Evolutionary conservation across 192 early-diverging fungal genomes (phyloP).

Genomic region (Coemansia sp.): DNA sequence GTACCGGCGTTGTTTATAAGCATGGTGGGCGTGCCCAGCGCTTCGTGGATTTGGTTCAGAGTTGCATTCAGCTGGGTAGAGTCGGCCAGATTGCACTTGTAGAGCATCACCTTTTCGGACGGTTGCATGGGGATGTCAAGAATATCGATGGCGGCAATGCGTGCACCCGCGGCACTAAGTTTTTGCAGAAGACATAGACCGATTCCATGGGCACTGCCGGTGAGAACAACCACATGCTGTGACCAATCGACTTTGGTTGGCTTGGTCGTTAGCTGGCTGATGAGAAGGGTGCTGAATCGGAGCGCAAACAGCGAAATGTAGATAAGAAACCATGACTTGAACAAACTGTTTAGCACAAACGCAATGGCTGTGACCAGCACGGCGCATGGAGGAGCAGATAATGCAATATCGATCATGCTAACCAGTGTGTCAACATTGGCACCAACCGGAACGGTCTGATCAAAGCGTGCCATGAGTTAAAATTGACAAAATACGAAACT

Average conservation of each 20-base stretch:
- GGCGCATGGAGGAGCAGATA: slow-evolving; percentile 14
- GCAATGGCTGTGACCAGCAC: slow-evolving; percentile 10
- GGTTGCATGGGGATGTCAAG: slow-evolving; percentile 11
- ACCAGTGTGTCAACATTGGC: slow-evolving; percentile 38
- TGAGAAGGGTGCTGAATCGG: background rate
- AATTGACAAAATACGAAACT: background rate
- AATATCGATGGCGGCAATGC: slow-evolving; percentile 41
- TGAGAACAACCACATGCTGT: slow-evolving; percentile 36
- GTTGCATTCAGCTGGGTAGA: slow-evolving; percentile 10
- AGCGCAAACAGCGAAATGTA: slow-evolving; percentile 19
- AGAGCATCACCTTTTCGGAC: slow-evolving; percentile 13
- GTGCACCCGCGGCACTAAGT: slow-evolving; percentile 13
- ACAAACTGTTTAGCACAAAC: slow-evolving; percentile 5
- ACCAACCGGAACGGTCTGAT: slow-evolving; percentile 13
- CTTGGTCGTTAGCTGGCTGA: background rate
- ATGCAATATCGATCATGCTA: background rate
- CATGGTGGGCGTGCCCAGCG: slow-evolving; percentile 72
- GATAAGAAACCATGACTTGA: slow-evolving; percentile 9
- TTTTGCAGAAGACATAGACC: slow-evolving; percentile 31
- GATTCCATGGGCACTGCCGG: slow-evolving; percentile 48
- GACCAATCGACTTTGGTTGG: slow-evolving; percentile 27
- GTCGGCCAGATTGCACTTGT: slow-evolving; percentile 43
- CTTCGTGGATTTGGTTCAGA: slow-evolving; percentile 15
- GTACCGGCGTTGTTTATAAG: slow-evolving; percentile 84
- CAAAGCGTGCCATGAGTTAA: background rate